Evolutionary conservation across 2,329 filamentous ascomycete genomes (phyloP), one percentile per base, ranked within the genome.

Genomic region (Pseudogymnoascus sp.): DNA sequence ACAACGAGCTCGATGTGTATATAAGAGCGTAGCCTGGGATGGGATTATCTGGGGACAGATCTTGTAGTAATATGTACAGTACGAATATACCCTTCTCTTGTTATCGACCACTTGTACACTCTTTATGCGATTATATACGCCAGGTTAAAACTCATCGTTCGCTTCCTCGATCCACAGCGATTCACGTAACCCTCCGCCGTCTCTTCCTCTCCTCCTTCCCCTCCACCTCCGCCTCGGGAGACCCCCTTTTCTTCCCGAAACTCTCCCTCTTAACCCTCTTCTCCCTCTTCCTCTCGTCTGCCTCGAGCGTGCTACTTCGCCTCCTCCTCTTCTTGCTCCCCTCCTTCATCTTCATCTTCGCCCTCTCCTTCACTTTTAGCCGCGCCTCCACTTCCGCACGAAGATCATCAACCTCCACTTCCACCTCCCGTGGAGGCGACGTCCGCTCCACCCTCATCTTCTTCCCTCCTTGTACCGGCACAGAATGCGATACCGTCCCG

Each of bases 211-310:
- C 33, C 23, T 29, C 60, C 15, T n/a, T 31, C n/a, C 19, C 60
- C 60, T 62, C 60, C 19, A 26, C 42, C 13, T 60, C 59, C 35
- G 21, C 59, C 59, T 60, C 38, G 23, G 38, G 35, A 13, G 40
- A 62, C 37, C 42, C 60, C 15, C 42, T 62, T 23, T 33, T 61
- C 23, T 42, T 62, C 38, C 17, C 33, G 19, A 62, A 26, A 31
- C 40, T 50, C 60, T 62, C 42, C 60, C 40, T 56, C 26, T 62
- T 62, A 44, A 46, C 42, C 37, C 42, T 35, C 60, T 62, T 62
- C 40, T 62, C 42, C 21, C 23, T 31, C 40, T 50, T 44, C 37
- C 42, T 62, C 40, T 46, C 37, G 3, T 62, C 60, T 7, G 15
- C 42, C 21, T 62, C 60, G 21, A 59, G 35, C 15, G 37, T 53